Evolutionary conservation across 371 early-diverging fungal genomes (phyloP), one percentile per base, ranked within the genome.

Genomic region (Actinomucor elegans): DNA sequence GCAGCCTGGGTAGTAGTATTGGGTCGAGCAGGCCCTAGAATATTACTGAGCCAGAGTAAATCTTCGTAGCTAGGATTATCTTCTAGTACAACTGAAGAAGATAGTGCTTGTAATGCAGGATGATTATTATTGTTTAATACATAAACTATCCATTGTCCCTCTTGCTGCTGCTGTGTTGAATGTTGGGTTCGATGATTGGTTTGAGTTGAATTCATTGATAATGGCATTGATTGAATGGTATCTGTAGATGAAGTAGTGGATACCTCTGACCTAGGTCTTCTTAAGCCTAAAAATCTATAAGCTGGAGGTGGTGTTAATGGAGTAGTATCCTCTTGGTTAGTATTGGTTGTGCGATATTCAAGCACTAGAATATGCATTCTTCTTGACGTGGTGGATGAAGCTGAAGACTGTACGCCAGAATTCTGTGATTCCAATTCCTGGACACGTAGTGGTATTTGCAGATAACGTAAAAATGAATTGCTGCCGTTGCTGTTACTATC

Each of bases 21-120:
- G 8, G 84, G 84, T 26, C 84, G 63, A 3, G 73, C 87, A n/a
- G 79, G 79, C 7, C 87, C 87, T 34, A 85, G 69, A 11, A 81
- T 47, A 34, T 67, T 76, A 21, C 76, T 62, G 9, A 87, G 56
- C 67, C 65, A 59, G 43, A 84, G 49, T n/a, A 87, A 52, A 42
- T 85, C 87, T 46, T 87, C 87, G 48, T 84, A 87, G 29, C 59
- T 66, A 2, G 72, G 66, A 34, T 69, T 71, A 14, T 74, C 74
- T 12, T 60, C 61, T 1, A 45, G 15, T 2, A 44, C 27, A 11
- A 31, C 12, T 4, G 55, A 41, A 20, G 27, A 5, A 11, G 66
- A 64, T 5, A 71, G 32, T 3, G 49, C 23, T 24, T 52, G 55
- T 3, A 60, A 24, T 12, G 57, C 36, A 6, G 33, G 20, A 21